Conservation (phyloP, 306 rosid species). For the Vigna angularis region DNA sequence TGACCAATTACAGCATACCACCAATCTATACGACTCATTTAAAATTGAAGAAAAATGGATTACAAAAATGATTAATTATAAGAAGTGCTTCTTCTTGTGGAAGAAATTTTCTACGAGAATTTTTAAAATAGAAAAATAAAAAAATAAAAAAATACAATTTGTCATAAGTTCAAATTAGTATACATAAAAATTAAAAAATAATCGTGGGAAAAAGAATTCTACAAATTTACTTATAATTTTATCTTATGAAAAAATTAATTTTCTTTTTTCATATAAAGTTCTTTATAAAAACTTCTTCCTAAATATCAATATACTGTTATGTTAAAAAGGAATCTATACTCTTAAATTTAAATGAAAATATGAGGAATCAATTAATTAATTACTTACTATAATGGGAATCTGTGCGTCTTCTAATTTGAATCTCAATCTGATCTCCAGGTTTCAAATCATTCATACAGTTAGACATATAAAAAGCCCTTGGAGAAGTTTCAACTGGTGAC, state of each 20-base stretch:
- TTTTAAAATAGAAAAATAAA: too few relatives aligned
- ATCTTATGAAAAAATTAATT: too few relatives aligned
- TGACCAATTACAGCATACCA: constrained; percentile 69
- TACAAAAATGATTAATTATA: not conserved
- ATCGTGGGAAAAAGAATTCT: too few relatives aligned
- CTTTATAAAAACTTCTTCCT: too few relatives aligned
- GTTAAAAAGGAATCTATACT: not conserved
- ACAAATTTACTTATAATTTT: too few relatives aligned
- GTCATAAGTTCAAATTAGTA: too few relatives aligned
- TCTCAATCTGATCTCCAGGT: constrained; percentile 69
- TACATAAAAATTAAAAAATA: too few relatives aligned
- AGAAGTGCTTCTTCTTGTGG: too few relatives aligned
- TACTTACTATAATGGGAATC: constrained; percentile 65
- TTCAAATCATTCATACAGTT: constrained; percentile 57
- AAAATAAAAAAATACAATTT: too few relatives aligned
- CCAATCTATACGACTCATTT: constrained; percentile 59
- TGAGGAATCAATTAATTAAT: not conserved
- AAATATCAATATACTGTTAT: too few relatives aligned
- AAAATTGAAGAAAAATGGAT: not conserved
- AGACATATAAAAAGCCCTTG: constrained; percentile 53
- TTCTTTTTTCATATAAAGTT: too few relatives aligned
- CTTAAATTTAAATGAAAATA: not conserved
- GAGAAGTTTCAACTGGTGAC: constrained; percentile 54
- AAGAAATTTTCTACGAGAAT: too few relatives aligned
- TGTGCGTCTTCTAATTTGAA: constrained; percentile 63